These are phyloP conservation scores for Alternaria gansuensis DNA, from an alignment of 2,329 filamentous ascomycete species.

Conservation along the genomic window DNA sequence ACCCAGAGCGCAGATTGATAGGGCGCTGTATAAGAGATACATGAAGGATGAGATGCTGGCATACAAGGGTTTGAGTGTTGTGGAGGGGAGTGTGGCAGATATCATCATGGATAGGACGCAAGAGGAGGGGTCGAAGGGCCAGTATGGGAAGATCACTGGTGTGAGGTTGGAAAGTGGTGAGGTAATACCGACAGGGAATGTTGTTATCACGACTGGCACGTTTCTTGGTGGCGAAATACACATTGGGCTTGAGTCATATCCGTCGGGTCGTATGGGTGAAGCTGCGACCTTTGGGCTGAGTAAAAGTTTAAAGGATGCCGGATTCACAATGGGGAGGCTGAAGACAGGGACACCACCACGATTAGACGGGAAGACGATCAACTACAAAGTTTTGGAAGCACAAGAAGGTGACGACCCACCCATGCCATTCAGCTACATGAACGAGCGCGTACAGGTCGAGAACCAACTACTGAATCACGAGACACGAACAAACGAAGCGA, in stretches of 20 bases:
- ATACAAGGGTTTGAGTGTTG: constrained; percentile 81
- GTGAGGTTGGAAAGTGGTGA: constrained; percentile 88
- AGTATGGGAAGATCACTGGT: constrained; percentile 79
- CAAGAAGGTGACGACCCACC: constrained; percentile 88
- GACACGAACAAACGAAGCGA: constrained; percentile 83
- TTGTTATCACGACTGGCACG: constrained; percentile 95
- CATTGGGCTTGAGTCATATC: constrained; percentile 84
- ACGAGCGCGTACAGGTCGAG: constrained; percentile 77
- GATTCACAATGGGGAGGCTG: constrained; percentile 85
- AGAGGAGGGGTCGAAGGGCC: constrained; percentile 56
- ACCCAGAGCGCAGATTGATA: constrained; percentile 93
- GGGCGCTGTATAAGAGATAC: constrained; percentile 84
- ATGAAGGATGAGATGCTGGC: constrained; percentile 86
- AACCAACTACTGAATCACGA: constrained; percentile 86
- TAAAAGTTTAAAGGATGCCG: constrained; percentile 86
- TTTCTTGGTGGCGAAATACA: constrained; percentile 97
- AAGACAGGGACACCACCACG: constrained; percentile 97
- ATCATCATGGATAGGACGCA: constrained; percentile 75
- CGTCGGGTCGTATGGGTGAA: constrained; percentile 92
- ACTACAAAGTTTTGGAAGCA: constrained; percentile 74
- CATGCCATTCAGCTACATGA: constrained; percentile 89
- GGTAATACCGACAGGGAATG: constrained; percentile 78
- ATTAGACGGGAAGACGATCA: constrained; percentile 80
- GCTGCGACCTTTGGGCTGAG: constrained; percentile 91
- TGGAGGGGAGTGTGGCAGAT: constrained; percentile 90